A percentile compares a stretch with the other conserved stretches of the same genome.
Evolutionary conservation across 768 basidiomycete genomes (phyloP).

Genomic region (Tricholoma terreum): DNA sequence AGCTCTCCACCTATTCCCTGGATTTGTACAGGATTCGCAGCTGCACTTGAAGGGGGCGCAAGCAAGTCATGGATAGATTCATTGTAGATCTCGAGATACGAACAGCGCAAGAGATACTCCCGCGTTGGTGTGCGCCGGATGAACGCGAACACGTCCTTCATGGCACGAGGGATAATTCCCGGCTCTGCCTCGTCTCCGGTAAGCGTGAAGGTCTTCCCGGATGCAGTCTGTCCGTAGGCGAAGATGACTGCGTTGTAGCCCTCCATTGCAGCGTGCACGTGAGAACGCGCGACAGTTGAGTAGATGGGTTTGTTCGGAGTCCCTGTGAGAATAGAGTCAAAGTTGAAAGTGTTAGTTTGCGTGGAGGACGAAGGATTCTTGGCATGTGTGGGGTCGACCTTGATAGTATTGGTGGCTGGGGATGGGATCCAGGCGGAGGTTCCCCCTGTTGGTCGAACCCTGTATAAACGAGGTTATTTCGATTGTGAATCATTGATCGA

Average conservation of each 20-base stretch:
- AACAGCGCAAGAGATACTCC: conserved; percentile 93
- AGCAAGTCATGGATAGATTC: conserved; percentile 86
- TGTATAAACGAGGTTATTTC: conserved; percentile 21
- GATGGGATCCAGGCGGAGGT: conserved; percentile 56
- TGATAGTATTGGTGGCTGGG: conserved; percentile 47
- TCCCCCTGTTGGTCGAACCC: conserved; percentile 58
- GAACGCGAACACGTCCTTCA: conserved; percentile 87
- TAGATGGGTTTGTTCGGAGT: conserved; percentile 81
- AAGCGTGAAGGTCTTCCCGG: conserved; percentile 58
- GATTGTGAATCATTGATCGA: background rate
- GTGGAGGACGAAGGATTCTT: conserved; percentile 37
- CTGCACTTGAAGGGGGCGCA: conserved; percentile 56
- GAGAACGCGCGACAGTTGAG: conserved; percentile 68
- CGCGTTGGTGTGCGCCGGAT: conserved; percentile 75
- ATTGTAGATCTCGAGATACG: conserved; percentile 98
- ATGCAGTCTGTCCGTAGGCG: conserved; percentile 88
- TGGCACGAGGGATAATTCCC: conserved; percentile 90
- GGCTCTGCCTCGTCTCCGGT: conserved; percentile 81
- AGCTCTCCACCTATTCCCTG: conserved; percentile 63
- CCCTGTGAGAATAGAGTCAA: conserved; percentile 75
- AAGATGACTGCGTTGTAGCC: conserved; percentile 97
- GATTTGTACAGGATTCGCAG: conserved; percentile 65
- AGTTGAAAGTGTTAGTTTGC: conserved; percentile 46
- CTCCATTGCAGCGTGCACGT: conserved; percentile 91
- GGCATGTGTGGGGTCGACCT: conserved; percentile 55